These are phyloP conservation scores for Spathaspora boniae DNA, from an alignment of 805 yeast genomes.

Conservation along the genomic window DNA sequence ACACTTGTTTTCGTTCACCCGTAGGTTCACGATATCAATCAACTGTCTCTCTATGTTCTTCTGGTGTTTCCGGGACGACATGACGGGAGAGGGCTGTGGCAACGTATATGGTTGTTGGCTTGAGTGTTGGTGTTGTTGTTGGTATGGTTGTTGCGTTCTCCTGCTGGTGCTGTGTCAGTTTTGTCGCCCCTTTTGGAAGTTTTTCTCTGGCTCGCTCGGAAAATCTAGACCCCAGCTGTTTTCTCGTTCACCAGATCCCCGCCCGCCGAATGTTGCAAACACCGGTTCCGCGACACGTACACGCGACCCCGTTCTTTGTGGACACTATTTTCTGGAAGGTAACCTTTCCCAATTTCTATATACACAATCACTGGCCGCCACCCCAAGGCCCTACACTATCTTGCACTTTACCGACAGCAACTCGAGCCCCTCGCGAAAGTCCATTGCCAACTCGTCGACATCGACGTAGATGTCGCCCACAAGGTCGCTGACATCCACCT, in stretches of 20 bases:
- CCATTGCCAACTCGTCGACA: not conserved
- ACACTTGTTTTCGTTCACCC: conserved; percentile 64
- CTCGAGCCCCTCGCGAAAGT: not conserved
- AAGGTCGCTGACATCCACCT: conserved; percentile 3
- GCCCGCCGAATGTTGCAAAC: not conserved
- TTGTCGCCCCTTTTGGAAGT: no score
- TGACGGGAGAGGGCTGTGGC: not conserved
- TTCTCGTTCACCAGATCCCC: not conserved
- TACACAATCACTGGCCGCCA: not conserved
- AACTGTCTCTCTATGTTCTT: conserved; percentile 48
- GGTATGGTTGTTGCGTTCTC: not conserved
- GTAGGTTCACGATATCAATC: conserved; percentile 55
- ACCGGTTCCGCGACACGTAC: not conserved
- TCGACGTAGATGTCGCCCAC: conserved; percentile 1
- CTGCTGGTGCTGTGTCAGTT: not conserved
- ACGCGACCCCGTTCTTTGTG: not conserved
- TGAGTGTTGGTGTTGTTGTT: not conserved
- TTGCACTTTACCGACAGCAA: not conserved
- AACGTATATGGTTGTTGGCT: not conserved
- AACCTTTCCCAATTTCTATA: no score
- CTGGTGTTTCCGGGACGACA: conserved; percentile 30
- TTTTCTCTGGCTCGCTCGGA: no score
- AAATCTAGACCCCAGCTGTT: not conserved
- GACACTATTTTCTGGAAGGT: conserved; percentile 2
- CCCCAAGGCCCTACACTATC: not conserved